phyloP scores from a whole-genome alignment of 2,329 filamentous ascomycete species.

The Talaromyces amestolkiae region DNA sequence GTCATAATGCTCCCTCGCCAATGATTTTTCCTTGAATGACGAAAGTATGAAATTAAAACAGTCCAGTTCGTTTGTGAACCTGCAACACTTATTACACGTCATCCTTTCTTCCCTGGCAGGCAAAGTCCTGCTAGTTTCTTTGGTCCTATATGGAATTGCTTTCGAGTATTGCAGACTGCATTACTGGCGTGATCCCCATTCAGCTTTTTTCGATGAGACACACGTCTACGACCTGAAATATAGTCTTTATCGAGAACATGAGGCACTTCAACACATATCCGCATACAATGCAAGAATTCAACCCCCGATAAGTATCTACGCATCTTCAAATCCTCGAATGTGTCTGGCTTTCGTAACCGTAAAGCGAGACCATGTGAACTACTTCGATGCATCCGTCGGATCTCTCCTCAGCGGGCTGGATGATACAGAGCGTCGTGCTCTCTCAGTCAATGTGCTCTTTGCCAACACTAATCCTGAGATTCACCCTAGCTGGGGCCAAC shows the following conservation, averaged over 20 bases:
- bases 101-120: background rate
- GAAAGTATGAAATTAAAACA: background rate
- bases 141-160: slow-evolving; percentile 21
- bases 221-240: slow-evolving; percentile 29
- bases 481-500: slow-evolving; percentile 29
- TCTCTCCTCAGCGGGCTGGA: slow-evolving; percentile 27
- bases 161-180: slow-evolving; percentile 25
- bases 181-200: slow-evolving; percentile 31
- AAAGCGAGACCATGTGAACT: slow-evolving; percentile 25
- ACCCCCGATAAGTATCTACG: slow-evolving; percentile 8
- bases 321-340: slow-evolving; percentile 18
- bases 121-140: slow-evolving; percentile 15
- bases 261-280: slow-evolving; percentile 25
- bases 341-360: slow-evolving; percentile 29
- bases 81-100: background rate
- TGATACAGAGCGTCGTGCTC: slow-evolving; percentile 23
- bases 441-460: slow-evolving; percentile 26
- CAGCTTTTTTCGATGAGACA: slow-evolving; percentile 28
- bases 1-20: background rate
- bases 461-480: slow-evolving; percentile 25
- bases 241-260: slow-evolving; percentile 27
- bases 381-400: slow-evolving; percentile 28
- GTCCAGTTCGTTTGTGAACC: background rate
- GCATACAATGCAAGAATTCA: slow-evolving; percentile 23
- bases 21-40: background rate